phyloP scores from a whole-genome alignment of 108 stramenopile genomes.

The Conticribra weissflogii region DNA sequence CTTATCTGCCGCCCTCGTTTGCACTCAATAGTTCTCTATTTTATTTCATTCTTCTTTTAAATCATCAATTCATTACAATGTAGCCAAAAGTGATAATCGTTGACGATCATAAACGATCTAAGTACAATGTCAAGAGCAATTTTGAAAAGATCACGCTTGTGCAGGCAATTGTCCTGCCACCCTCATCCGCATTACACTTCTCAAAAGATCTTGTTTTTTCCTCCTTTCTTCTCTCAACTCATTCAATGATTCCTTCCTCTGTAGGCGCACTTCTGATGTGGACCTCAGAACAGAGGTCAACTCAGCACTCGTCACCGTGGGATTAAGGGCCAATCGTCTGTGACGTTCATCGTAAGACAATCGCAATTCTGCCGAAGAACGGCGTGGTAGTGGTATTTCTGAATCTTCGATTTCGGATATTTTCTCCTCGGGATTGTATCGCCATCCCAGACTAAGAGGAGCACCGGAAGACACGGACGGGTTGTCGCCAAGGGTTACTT shows the following conservation, averaged over 20 bases:
- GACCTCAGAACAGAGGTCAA: background rate
- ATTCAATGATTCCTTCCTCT: slow-evolving; percentile 18
- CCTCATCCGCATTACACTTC: no score
- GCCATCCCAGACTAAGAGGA: slow-evolving; percentile 59
- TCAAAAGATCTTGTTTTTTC: background rate
- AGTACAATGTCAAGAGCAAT: no score
- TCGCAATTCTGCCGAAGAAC: background rate
- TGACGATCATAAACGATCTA: no score
- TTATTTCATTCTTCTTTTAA: no score
- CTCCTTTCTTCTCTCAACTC: slow-evolving; percentile 3
- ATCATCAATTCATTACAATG: no score
- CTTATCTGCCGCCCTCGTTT: no score
- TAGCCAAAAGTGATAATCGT: no score
- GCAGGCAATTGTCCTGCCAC: no score
- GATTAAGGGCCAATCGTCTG: background rate
- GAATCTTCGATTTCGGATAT: background rate
- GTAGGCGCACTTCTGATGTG: background rate
- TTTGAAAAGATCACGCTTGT: no score
- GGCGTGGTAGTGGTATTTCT: background rate
- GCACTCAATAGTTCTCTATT: no score
- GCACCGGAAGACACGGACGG: slow-evolving; percentile 46
- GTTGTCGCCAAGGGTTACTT: slow-evolving; percentile 59
- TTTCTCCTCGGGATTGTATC: slow-evolving; percentile 26
- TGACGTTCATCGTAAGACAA: slow-evolving; percentile 12
- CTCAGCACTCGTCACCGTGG: slow-evolving; percentile 13